Evolutionary conservation across 495 filamentous ascomycete genomes (phyloP).

Genomic region (Haplographium delicatum): DNA sequence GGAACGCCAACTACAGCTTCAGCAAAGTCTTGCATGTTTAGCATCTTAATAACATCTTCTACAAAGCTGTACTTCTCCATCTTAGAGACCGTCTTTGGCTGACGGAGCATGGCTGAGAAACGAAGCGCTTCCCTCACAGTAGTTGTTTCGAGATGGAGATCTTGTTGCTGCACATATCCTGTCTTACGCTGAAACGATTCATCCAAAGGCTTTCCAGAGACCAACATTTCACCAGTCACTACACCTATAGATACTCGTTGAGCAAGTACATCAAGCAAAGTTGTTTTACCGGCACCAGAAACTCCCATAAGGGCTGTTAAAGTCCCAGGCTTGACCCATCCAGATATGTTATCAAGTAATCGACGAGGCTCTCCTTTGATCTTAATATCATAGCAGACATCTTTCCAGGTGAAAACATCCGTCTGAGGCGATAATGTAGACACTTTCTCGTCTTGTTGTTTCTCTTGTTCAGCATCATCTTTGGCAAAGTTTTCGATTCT

Average conservation of each 20-base stretch:
- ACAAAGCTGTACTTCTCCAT: slow-evolving; percentile 82
- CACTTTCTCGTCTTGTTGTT: slow-evolving; percentile 41
- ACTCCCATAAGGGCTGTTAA: slow-evolving; percentile 85
- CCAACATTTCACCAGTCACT: slow-evolving; percentile 78
- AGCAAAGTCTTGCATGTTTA: slow-evolving; percentile 84
- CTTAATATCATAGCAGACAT: slow-evolving; percentile 85
- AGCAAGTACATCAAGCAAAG: slow-evolving; percentile 66
- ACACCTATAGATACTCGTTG: slow-evolving; percentile 82
- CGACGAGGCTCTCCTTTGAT: slow-evolving; percentile 71
- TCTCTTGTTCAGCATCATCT: slow-evolving; percentile 33
- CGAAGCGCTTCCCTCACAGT: slow-evolving; percentile 82
- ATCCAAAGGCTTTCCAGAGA: slow-evolving; percentile 71
- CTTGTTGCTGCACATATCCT: slow-evolving; percentile 93
- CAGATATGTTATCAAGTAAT: slow-evolving; percentile 77
- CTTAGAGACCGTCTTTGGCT: slow-evolving; percentile 62
- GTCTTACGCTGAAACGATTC: slow-evolving; percentile 88
- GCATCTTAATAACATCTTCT: slow-evolving; percentile 82
- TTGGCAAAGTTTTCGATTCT: slow-evolving; percentile 25
- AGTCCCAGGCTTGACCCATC: slow-evolving; percentile 89
- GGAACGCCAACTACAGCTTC: slow-evolving; percentile 85
- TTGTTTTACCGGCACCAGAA: slow-evolving; percentile 70
- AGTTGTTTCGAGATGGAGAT: slow-evolving; percentile 79
- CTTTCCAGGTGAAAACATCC: slow-evolving; percentile 76
- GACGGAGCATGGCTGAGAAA: slow-evolving; percentile 80
- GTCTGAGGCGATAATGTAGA: slow-evolving; percentile 55